These are phyloP conservation scores for Pulveroboletus sp. DNA, from an alignment of 768 basidiomycete genomes.

Conservation along the genomic window DNA sequence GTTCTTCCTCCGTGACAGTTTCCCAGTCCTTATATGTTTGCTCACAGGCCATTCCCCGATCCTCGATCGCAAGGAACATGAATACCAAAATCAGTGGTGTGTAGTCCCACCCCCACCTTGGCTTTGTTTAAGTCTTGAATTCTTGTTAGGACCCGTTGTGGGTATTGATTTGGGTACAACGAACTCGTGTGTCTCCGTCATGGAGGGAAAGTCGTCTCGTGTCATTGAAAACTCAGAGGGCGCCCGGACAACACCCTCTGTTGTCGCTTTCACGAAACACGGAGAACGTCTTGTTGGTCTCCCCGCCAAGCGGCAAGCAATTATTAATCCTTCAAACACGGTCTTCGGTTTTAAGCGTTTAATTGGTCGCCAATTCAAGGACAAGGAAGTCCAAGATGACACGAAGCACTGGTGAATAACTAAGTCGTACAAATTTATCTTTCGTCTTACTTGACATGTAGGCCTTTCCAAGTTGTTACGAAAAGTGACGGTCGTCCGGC, in stretches of 20 bases:
- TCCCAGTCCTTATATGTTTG: constrained; percentile 1
- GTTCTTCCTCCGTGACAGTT: constrained; percentile 14
- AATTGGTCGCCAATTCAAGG: constrained; percentile 89
- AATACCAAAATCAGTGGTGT: constrained; percentile 89
- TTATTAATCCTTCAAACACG: constrained; percentile 92
- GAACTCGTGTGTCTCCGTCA: constrained; percentile 87
- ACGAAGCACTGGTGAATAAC: constrained; percentile 68
- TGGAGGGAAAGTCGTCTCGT: constrained; percentile 92
- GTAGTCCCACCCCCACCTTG: constrained; percentile 13
- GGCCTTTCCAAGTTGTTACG: constrained; percentile 77
- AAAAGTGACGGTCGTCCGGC: constrained; percentile 73
- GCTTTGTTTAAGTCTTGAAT: background rate
- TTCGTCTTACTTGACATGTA: constrained; percentile 23
- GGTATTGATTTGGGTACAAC: constrained; percentile 97
- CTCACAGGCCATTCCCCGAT: constrained; percentile 58
- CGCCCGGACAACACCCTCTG: constrained; percentile 95
- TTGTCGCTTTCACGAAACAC: constrained; percentile 98
- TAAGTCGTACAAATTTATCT: background rate
- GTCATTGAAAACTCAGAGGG: constrained; percentile 99
- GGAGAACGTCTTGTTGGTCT: constrained; percentile 95
- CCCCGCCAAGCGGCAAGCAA: constrained; percentile 95
- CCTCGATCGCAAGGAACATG: constrained; percentile 85
- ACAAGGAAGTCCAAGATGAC: constrained; percentile 92
- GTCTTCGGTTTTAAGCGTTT: constrained; percentile 92
- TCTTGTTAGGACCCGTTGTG: constrained; percentile 67